These are phyloP conservation scores for Psilocybe cubensis DNA, from an alignment of 768 basidiomycete genomes.

Conservation along the genomic window DNA sequence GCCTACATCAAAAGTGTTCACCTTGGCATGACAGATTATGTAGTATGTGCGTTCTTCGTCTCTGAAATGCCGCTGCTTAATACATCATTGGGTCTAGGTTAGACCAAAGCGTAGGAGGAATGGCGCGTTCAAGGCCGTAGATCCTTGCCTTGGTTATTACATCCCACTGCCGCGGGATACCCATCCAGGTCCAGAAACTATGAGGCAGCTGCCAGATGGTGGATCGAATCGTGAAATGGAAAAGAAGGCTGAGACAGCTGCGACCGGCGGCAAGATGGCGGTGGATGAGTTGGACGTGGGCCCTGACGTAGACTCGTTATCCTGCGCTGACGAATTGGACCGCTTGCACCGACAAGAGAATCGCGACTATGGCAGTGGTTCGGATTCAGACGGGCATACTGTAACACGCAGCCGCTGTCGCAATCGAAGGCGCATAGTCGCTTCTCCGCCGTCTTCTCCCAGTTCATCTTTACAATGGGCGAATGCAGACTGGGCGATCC, in stretches of 20 bases:
- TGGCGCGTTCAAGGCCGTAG: slow-evolving; percentile 25
- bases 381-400: not conserved
- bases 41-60: slow-evolving; percentile 14
- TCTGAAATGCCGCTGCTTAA: not conserved
- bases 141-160: slow-evolving; percentile 46
- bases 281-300: not conserved
- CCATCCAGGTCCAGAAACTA: not conserved
- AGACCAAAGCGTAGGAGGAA: slow-evolving; percentile 31
- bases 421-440: not conserved
- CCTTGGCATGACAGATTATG: slow-evolving; percentile 21
- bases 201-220: no score
- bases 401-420: no score
- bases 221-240: not conserved
- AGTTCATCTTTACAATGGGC: not conserved
- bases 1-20: not conserved
- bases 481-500: slow-evolving; percentile 1
- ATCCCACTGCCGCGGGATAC: not conserved
- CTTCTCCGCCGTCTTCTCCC: not conserved
- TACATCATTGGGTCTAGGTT: slow-evolving; percentile 18
- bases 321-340: not conserved
- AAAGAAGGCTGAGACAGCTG: not conserved
- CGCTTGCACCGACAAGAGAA: not conserved
- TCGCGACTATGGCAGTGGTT: not conserved
- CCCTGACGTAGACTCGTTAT: not conserved
- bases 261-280: no score